Conservation (phyloP, 2,329 filamentous ascomycete species). For the Mycosphaerella sp. region DNA sequence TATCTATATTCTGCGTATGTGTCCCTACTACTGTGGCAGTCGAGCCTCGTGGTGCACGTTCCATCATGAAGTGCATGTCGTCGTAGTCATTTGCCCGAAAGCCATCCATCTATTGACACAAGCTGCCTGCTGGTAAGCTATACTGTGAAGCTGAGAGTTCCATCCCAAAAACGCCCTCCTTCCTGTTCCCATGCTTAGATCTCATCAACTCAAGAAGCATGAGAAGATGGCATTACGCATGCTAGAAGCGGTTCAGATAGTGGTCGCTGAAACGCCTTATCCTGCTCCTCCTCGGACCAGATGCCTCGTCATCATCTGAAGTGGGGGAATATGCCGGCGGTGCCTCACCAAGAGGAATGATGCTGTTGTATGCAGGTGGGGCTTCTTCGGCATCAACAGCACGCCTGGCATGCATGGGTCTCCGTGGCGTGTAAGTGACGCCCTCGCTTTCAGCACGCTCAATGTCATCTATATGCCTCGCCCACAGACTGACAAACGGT, state of each 20-base stretch:
- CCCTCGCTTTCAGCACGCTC: slow-evolving; percentile 15
- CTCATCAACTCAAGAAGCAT: not conserved
- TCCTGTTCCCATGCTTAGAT: not conserved
- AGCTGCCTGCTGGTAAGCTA: not conserved
- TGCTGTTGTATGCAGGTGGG: slow-evolving; percentile 30
- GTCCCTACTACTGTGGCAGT: not conserved
- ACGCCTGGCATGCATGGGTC: slow-evolving; percentile 24
- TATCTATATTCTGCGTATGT: not conserved
- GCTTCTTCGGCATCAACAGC: slow-evolving; percentile 26
- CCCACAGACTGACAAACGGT: slow-evolving; percentile 31
- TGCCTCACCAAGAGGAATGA: slow-evolving; percentile 26
- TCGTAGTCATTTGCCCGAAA: not conserved
- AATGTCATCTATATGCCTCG: slow-evolving; percentile 26
- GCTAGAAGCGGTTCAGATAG: slow-evolving; percentile 10
- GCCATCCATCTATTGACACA: not conserved
- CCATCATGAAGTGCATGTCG: slow-evolving; percentile 3
- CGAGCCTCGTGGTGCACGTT: slow-evolving; percentile 4
- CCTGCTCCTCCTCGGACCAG: slow-evolving; percentile 5
- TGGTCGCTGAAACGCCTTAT: slow-evolving; percentile 14
- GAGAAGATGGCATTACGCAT: not conserved
- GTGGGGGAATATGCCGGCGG: slow-evolving; percentile 32
- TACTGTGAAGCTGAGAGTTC: not conserved
- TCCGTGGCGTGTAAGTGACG: slow-evolving; percentile 15
- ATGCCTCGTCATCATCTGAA: slow-evolving; percentile 28
- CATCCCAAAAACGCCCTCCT: not conserved